Base-by-base conservation (phyloP, 805 yeast species). In the Suhomyces xylopsoci region DNA sequence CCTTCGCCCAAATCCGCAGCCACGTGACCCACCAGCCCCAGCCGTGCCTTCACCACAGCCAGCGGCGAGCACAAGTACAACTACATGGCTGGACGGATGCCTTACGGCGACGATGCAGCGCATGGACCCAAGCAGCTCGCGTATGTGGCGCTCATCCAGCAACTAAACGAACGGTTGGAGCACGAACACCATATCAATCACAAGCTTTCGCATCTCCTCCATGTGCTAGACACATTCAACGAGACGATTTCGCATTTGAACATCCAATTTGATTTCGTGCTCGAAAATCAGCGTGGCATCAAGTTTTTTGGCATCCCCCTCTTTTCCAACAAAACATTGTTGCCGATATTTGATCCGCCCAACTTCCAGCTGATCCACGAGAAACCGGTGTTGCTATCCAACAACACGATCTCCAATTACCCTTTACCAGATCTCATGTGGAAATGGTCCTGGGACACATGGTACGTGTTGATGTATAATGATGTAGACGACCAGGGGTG, bases 401-500 rank as follows among this genome's bases (percentile, higher is more conserved):
- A 49, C 36, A 51, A 69, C 50, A 58, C 65, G 9, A 54, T 72
- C 9, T 58, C 55, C 20, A 66, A 71, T 55, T 69, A 62, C 51
- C 82, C 84, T 0, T 71, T 82, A 12, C 88, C 88, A 1, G 86
- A 81, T 56, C 70, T 80, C 20, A 67, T 74, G 43, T 86, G 90
- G 91, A 62, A 66, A 51, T 86, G 91, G 91, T 63, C 63, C 8
- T 86, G 91, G 90, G 74, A 74, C 12, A 72, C 76, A 51, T 88
- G 96, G 96, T 85, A 83, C 59, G 85, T 87, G 2, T 76, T 85
- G 53, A 85, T 89, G 93, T 65, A 75, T 43, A 70, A 73, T 41
- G 90, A 87, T 61, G 87, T 82, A 19, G 96, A 88, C 65, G 92
- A 87, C 60, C 88, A 85, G 61, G 96, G 96, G n/a, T 88, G 96